A percentile compares a stretch with the other conserved stretches of the same genome.
These are phyloP conservation scores for Diaporthe capsici DNA, from an alignment of 2,329 filamentous ascomycete genomes.

Conservation along the genomic window DNA sequence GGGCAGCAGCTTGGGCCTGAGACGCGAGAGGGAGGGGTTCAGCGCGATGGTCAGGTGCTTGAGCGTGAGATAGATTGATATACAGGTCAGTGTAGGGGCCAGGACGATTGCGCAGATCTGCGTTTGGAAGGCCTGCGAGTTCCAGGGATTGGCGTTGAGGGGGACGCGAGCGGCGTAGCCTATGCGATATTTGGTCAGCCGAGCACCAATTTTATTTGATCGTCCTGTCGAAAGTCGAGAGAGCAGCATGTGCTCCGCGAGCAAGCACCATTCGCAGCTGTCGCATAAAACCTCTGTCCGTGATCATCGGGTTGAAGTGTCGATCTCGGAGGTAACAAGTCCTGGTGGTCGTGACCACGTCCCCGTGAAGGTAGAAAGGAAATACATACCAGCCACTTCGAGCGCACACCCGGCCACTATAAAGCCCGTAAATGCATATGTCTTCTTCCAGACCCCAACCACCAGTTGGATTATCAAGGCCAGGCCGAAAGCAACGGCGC, in stretches of 20 bases:
- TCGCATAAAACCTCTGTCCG: neutral
- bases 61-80: conserved; percentile 74
- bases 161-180: conserved; percentile 68
- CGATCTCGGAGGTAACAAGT: neutral
- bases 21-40: conserved; percentile 63
- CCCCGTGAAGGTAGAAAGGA: neutral
- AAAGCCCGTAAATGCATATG: conserved; percentile 68
- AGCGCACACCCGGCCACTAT: conserved; percentile 64
- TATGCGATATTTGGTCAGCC: conserved; percentile 43
- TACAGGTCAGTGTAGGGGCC: conserved; percentile 72
- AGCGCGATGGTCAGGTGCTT: conserved; percentile 69
- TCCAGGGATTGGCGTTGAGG: conserved; percentile 68
- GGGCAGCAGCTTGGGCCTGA: conserved; percentile 67
- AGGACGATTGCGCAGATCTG: conserved; percentile 73
- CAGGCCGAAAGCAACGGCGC: conserved; percentile 64
- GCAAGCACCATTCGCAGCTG: neutral
- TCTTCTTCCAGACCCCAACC: conserved; percentile 64
- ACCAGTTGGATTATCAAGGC: conserved; percentile 57
- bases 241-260: neutral
- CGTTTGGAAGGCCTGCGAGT: conserved; percentile 66
- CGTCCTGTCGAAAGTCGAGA: neutral
- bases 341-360: neutral
- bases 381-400: conserved; percentile 63
- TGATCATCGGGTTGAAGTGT: neutral
- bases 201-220: conserved; percentile 3